phyloP scores from a whole-genome alignment of 2,329 filamentous ascomycete genomes.

The Nemania sp. region DNA sequence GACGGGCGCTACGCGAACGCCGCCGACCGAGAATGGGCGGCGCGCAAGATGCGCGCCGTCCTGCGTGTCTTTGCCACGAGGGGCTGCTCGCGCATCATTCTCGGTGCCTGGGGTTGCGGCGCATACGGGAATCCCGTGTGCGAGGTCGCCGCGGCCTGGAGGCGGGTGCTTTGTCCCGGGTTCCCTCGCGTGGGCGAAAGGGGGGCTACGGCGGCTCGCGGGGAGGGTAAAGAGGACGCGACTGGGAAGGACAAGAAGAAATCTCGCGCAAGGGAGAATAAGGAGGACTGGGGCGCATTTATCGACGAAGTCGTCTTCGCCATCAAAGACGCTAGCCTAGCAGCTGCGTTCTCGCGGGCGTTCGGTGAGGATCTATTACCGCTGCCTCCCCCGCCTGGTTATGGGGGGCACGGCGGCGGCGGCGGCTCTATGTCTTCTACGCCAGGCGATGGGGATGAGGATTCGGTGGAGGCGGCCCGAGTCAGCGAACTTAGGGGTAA shows the following conservation, averaged over 20 bases:
- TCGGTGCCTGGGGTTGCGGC: slow-evolving; percentile 75
- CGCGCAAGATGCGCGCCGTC: slow-evolving; percentile 68
- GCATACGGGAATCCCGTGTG: slow-evolving; percentile 71
- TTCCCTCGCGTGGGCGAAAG: neutral
- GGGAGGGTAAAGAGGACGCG: slow-evolving; percentile 32
- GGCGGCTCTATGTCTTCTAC: slow-evolving; percentile 18
- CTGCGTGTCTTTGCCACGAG: slow-evolving; percentile 63
- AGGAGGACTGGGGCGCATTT: slow-evolving; percentile 54
- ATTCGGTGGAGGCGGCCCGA: slow-evolving; percentile 30
- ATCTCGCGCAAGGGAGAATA: slow-evolving; percentile 17
- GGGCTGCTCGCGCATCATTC: slow-evolving; percentile 62
- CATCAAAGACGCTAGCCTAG: slow-evolving; percentile 64
- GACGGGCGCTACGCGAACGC: slow-evolving; percentile 56
- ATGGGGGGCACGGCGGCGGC: slow-evolving; percentile 5
- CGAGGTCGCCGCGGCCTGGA: slow-evolving; percentile 69
- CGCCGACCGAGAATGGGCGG: slow-evolving; percentile 63
- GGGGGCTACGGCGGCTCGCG: too few relatives aligned
- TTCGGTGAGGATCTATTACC: slow-evolving; percentile 58
- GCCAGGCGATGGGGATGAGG: slow-evolving; percentile 38
- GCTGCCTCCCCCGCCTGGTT: slow-evolving; percentile 47
- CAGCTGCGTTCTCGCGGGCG: slow-evolving; percentile 61
- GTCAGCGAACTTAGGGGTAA: slow-evolving; percentile 47
- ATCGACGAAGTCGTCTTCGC: slow-evolving; percentile 70
- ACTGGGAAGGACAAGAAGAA: neutral
- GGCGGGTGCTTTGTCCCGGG: slow-evolving; percentile 52